A percentile compares a stretch with the other conserved stretches of the same genome.
Evolutionary conservation across 2,329 filamentous ascomycete species (phyloP).

Genomic region (Didymella sp.): DNA sequence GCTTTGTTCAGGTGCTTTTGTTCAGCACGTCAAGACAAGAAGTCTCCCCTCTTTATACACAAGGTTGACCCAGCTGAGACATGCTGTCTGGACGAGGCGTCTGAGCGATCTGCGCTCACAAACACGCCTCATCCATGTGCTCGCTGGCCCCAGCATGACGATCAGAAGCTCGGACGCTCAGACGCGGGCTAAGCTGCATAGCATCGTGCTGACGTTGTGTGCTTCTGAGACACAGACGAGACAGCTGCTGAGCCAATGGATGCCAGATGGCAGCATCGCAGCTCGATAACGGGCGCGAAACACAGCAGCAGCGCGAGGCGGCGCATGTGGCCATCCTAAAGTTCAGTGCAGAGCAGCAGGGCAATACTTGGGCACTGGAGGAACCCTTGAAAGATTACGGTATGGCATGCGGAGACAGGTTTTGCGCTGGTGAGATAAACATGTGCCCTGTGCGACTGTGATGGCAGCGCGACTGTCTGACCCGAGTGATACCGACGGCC

Average conservation of each 20-base stretch:
- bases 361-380: conserved; percentile 19
- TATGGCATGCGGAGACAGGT: conserved; percentile 6
- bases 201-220: conserved; percentile 38
- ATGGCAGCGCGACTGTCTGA: conserved; percentile 12
- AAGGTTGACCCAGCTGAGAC: conserved; percentile 5
- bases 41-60: neutral
- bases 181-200: conserved; percentile 28
- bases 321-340: conserved; percentile 6
- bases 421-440: conserved; percentile 5
- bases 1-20: neutral
- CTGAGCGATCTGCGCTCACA: conserved; percentile 34
- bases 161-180: conserved; percentile 38
- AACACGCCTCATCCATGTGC: conserved; percentile 22
- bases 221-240: conserved; percentile 44
- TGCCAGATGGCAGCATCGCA: conserved; percentile 6
- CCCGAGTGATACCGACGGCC: conserved; percentile 8
- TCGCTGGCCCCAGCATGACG: conserved; percentile 33
- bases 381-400: conserved; percentile 1
- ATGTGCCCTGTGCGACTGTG: conserved; percentile 21
- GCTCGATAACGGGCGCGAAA: conserved; percentile 25
- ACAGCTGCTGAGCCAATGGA: conserved; percentile 39
- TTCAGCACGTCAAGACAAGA: conserved; percentile 2
- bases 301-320: conserved; percentile 25
- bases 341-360: conserved; percentile 19
- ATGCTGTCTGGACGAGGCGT: conserved; percentile 4